Conservation (phyloP, 257 asterid species). For the Hygrophila difformis region DNA sequence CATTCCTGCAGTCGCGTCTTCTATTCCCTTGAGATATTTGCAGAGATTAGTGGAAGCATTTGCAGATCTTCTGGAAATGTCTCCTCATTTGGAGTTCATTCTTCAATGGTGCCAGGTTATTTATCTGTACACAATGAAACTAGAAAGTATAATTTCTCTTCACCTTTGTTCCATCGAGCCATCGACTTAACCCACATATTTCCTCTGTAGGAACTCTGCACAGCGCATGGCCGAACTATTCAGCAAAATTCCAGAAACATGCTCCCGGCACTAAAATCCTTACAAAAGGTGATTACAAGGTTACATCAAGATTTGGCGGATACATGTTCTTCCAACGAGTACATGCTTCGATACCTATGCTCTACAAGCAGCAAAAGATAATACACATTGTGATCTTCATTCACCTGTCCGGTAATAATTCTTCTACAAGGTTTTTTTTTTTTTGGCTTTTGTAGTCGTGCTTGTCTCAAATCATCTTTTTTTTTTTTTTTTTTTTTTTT, state of each 20-base stretch:
- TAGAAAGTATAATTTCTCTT: neutral
- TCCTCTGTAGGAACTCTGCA: constrained; percentile 63
- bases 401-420: no score
- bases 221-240: constrained; percentile 59
- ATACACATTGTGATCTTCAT: neutral
- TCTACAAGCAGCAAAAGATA: constrained; percentile 40
- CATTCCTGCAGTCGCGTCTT: constrained; percentile 72
- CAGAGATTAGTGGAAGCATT: constrained; percentile 84
- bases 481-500: no score
- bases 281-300: constrained; percentile 76
- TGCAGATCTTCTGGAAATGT: constrained; percentile 74
- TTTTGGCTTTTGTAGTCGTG: no score
- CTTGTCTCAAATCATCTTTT: no score
- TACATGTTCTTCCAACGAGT: constrained; percentile 81
- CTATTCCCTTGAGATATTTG: constrained; percentile 70
- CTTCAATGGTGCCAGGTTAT: constrained; percentile 93
- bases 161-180: neutral
- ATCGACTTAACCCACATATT: constrained; percentile 1
- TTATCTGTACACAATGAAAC: no score
- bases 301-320: constrained; percentile 91
- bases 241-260: constrained; percentile 74
- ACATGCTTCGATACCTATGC: constrained; percentile 73
- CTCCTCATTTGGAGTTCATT: constrained; percentile 84
- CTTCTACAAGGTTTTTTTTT: no score
- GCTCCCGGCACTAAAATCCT: constrained; percentile 80